Evolutionary conservation across 179 eudicot species (phyloP), one percentile per base, ranked within the genome.

Genomic region (Silene noctiflora): DNA sequence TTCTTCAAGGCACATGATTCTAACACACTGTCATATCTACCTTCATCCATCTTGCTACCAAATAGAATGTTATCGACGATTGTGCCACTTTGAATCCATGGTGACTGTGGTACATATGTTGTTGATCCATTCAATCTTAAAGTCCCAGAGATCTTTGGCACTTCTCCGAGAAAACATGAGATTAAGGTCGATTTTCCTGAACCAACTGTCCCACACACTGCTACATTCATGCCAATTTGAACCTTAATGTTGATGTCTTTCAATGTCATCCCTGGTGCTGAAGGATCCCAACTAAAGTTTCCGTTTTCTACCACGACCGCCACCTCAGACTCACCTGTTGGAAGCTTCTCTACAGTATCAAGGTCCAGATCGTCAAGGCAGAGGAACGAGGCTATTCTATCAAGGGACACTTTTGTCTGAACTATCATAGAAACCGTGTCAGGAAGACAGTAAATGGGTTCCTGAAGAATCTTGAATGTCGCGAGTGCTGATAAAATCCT

Each of bases 331-430:
- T 82, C 72, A 25, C 79, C 86, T 20, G 66, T 68, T 11, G 85
- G 66, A 33, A 72, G 53, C 39, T 81, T 88, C 85, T 88, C 86
- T 42, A 88, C 31, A 9, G 66, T 80, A 80, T 89, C 81, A 42
- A 55, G 68, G 3, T 68, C 86, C n/a, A 91, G 75, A 72, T 91
- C 92, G 14, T 89, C 89, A n/a, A 90, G 91, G 25, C 83, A 71
- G 66, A 91, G 92, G 73, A 89, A 91, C 1, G 87, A 58, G 7
- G 89, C 82, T 48, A 90, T 79, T 67, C 94, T 83, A 69, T 88
- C 94, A 59, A 91, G 90, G 31, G 97, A 90, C 75, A 91, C 94
- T 80, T 90, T 91, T 0, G 90, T 82, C 81, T 91, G 94, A 63
- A 80, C 72, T 12, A 87, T 80, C 89, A 88, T 80, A 6, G 97